Evolutionary conservation across 1,284 basidiomycete genomes (phyloP), one percentile per base, ranked within the genome.

Genomic region (Marasmius sp.): DNA sequence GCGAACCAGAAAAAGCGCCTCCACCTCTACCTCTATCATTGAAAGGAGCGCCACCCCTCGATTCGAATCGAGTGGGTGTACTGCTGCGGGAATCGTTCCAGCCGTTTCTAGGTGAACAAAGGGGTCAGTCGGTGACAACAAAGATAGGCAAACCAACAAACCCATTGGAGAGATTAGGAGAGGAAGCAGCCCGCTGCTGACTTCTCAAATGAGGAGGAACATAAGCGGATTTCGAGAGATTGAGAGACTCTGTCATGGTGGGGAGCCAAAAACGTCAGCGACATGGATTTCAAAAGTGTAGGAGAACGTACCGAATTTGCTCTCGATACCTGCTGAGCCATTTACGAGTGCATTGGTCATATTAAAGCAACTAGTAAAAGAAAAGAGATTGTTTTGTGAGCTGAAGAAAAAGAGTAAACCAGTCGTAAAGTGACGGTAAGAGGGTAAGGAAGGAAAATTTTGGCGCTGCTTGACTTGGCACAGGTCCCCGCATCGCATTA

Each of bases 161-260:
- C 88, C 81, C 84, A 72, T 83, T 84, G 59, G 76, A 59, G 69
- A 74, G 62, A 66, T 72, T 69, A 67, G 81, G 80, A 70, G 82
- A 75, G 69, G 89, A 84, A 75, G 86, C 86, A 85, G 87, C 89
- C 83, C 87, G 87, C 89, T 90, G 89, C 85, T 83, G 75, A 77
- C 80, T 84, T 81, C 92, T 88, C 84, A 94, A 76, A 80, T 97
- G 94, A 74, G 95, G 95, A 70, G 95, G 95, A 69, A 97, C 92
- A 81, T 97, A 97, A 68, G 94, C 88, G 72, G 92, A 87, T 83
- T 89, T 91, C 76, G 87, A 88, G 76, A 93, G 82, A 73, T 85
- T 85, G 73, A 92, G 87, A 81, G 88, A 84, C 64, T 77, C 78
- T 79, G 68, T n/a, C n/a, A 37, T 54, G 48, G 34, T 16, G 57